Evolutionary conservation across 768 basidiomycete species (phyloP), one percentile per base, ranked within the genome.

Genomic region (Gelatoporia subvermispora): DNA sequence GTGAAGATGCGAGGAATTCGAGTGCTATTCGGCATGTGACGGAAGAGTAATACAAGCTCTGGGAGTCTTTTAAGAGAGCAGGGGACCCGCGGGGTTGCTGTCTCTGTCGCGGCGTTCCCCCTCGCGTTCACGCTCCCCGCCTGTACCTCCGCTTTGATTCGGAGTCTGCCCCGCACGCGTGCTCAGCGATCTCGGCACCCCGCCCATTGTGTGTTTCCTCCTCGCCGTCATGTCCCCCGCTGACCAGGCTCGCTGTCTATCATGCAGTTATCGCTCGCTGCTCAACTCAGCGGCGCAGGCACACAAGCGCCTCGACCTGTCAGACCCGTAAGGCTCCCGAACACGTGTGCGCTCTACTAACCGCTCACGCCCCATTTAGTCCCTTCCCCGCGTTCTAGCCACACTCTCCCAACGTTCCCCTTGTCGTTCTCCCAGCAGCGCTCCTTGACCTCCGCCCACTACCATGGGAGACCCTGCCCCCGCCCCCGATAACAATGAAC

Each of bases 401-500:
- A 31, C 28, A 31, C 40, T 43, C 45, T 49, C 50, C 50, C 54
- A 54, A 45, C 53, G 36, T 47, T 35, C 40, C 35, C 35, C 42
- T 47, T 44, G 36, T 36, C 43, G 13, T 36, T 24, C 31, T 21
- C 51, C 50, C 34, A 23, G 28, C 39, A 15, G 7, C 56, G 45
- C 48, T 52, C 61, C 59, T 64, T 36, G 66, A 62, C 45, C 55
- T 59, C 36, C 56, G 49, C 56, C 68, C 60, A 62, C 69, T 51
- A 62, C 60, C 56, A 72, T 71, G 63, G 63, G 66, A 49, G 68
- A 71, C 63, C 62, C 64, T 52, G 66, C 62, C 54, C 67, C 64
- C 53, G 66, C 62, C 54, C 67, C 68, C 53, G 71, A 72, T 59
- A 63, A 59, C 65, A 70, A 75, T 47, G 68, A 71, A 59, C 61